Percentiles rank a stretch among this genome's conserved stretches.
Evolutionary conservation across 805 yeast genomes (phyloP).

Genomic region (Wickerhamomyces bisporus): DNA sequence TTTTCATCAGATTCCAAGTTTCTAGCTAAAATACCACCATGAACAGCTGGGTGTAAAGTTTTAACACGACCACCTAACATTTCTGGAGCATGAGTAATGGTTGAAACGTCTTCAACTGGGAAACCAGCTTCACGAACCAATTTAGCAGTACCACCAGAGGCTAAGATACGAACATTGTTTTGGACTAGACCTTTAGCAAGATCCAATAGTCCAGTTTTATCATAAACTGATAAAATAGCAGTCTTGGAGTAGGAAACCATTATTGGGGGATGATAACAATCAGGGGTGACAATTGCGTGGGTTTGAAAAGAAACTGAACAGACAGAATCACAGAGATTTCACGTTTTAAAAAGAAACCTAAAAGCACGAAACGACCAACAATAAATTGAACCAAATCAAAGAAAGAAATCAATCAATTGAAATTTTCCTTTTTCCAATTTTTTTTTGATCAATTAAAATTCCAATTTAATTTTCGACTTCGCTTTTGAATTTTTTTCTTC

Average conservation of each 20-base stretch:
- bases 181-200: slow-evolving; percentile 91
- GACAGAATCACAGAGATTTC: too few relatives aligned
- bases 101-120: slow-evolving; percentile 92
- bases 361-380: too few relatives aligned
- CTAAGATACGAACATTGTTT: slow-evolving; percentile 85
- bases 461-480: too few relatives aligned
- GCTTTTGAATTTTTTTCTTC: too few relatives aligned
- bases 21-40: slow-evolving; percentile 95
- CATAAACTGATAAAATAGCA: slow-evolving; percentile 95
- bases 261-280: slow-evolving; percentile 1
- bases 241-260: slow-evolving; percentile 54
- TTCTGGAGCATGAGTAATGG: slow-evolving; percentile 97
- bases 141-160: slow-evolving; percentile 96
- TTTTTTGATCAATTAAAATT: too few relatives aligned
- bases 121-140: slow-evolving; percentile 96
- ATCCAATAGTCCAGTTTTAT: slow-evolving; percentile 93
- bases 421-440: too few relatives aligned
- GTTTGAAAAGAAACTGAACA: slow-evolving; percentile 4
- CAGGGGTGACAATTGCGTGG: slow-evolving; percentile 3
- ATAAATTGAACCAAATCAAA: too few relatives aligned
- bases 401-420: too few relatives aligned
- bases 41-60: slow-evolving; percentile 98
- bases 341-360: too few relatives aligned
- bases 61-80: slow-evolving; percentile 98
- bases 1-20: slow-evolving; percentile 85